These are phyloP conservation scores for Triangularia setosa DNA, from an alignment of 2,329 filamentous ascomycete species.

Conservation along the genomic window DNA sequence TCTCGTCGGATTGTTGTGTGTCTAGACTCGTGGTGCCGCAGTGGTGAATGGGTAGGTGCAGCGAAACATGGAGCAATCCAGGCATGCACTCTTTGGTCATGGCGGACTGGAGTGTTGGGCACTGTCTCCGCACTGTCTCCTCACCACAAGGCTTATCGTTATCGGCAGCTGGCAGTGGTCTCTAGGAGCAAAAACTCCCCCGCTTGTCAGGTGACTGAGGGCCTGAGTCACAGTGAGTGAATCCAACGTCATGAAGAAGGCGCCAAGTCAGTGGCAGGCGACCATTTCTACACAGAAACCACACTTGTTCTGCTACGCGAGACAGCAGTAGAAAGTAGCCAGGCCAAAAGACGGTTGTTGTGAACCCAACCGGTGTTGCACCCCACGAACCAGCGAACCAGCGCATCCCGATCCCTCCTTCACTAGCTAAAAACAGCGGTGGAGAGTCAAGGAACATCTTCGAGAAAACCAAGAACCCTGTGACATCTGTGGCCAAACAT, in stretches of 20 bases:
- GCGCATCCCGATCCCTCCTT: not conserved
- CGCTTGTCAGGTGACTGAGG: conserved; percentile 26
- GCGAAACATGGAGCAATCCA: not conserved
- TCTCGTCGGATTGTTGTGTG: not conserved
- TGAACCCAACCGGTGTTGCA: not conserved
- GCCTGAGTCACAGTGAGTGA: conserved; percentile 24
- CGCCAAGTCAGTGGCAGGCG: not conserved
- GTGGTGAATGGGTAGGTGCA: not conserved
- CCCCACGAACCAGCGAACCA: not conserved
- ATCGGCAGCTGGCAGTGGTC: not conserved
- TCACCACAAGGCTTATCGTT: not conserved
- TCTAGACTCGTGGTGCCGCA: not conserved
- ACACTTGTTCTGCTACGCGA: not conserved
- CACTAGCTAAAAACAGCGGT: conserved; percentile 16
- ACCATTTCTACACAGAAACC: conserved; percentile 5
- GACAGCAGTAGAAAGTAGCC: not conserved
- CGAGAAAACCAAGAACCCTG: conserved; percentile 4
- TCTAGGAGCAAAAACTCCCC: conserved; percentile 4
- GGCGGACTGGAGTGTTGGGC: not conserved
- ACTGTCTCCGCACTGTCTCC: not conserved
- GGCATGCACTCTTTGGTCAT: not conserved
- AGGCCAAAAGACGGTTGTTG: not conserved
- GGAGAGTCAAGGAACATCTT: conserved; percentile 15
- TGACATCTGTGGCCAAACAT: conserved; percentile 27
- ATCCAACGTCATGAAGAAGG: conserved; percentile 22